Base-by-base conservation (phyloP, 2,329 filamentous ascomycete species). In the Plectosphaerella plurivora region DNA sequence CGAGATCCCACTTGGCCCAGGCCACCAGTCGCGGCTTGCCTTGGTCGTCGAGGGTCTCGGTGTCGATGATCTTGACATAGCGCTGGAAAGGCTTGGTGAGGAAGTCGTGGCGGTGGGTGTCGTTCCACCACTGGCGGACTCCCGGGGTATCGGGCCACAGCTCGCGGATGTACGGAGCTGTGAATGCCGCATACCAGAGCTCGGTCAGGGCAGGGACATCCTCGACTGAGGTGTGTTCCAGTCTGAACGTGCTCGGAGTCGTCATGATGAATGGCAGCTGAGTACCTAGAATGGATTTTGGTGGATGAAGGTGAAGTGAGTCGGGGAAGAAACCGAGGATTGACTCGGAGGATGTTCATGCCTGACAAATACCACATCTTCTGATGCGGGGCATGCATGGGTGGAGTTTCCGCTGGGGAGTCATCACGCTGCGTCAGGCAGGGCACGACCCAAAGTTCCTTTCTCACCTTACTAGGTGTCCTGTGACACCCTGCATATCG, bases 41-140 rank as follows among this genome's bases (percentile, higher is more conserved):
- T 1, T 22, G 18, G 14, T 20, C 22, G 16, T 55, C 53, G 1
- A 20, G 8, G 16, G 15, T 20, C 11, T n/a, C 25, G 0, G 47
- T 24, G 4, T 55, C 55, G 35, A 56, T 20, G 5, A 56, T 50
- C 20, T 55, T 55, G 41, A 56, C 10, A 14, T 51, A 55, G 6
- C 47, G 47, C 50, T 55, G 55, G 36, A 50, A 50, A 2, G 53
- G 45, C 24, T 50, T 54, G 39, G 41, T 46, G 33, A 39, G 7
- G 15, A 56, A 42, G 28, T 56, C 55, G 28, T 47, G 14, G 9
- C 50, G 28, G 24, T 56, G 55, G 45, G 50, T 49, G 2, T 45
- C 39, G n/a, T 55, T 48, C 55, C 53, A 56, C 55, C 55, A 55
- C n/a, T 47, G 44, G n/a, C 53, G 48, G 8, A 55, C 55, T 1